Base-by-base conservation (phyloP, 805 yeast species). In the Myxozyma vanderwaltii region DNA sequence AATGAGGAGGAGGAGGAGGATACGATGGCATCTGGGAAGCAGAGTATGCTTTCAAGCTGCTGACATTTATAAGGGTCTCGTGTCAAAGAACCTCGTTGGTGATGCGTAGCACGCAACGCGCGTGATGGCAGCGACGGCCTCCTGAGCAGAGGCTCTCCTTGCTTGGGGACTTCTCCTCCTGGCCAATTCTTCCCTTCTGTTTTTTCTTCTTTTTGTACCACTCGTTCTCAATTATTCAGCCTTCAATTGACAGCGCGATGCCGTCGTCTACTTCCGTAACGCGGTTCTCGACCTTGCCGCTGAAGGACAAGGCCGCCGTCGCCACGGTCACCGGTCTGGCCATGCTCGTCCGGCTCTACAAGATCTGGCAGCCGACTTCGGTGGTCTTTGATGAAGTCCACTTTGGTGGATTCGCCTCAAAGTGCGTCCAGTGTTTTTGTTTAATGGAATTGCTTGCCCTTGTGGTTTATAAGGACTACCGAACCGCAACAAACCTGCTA, bases 341-440 rank as follows among this genome's bases (percentile, higher is more conserved):
- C 0, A 62, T 78, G 12, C 68, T 73, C 48, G 81, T 89, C 51
- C 83, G 99, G 67, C 77, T 87, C 54, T 76, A 78, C 65, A 76
- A 80, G 54, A 76, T 94, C 59, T 76, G 81, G 27, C 70, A 75
- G 63, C 99, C 99, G 40, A 75, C 84, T 68, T 83, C 91, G 29
- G 95, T 91, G 38, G 96, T 92, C 12, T 89, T 89, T 66, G 96
- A 91, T 73, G 99, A 92, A 73, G 94, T 88, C 41, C 96, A 89
- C 74, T 94, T 94, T 69, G 99, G 99, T 57, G 95, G 95, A n/a
- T 94, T 92, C 75, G 96, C 97, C 33, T 81, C 86, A 59, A 85
- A 88, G 74, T 94, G 91, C 75, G 79, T 85, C 13, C 4, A 4
- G 41, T 10, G 17, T 48, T 10, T 27, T 26, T 8, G 19, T 13